Evolutionary conservation across 495 filamentous ascomycete species (phyloP), one percentile per base, ranked within the genome.

Genomic region (Hamigera avellanea): DNA sequence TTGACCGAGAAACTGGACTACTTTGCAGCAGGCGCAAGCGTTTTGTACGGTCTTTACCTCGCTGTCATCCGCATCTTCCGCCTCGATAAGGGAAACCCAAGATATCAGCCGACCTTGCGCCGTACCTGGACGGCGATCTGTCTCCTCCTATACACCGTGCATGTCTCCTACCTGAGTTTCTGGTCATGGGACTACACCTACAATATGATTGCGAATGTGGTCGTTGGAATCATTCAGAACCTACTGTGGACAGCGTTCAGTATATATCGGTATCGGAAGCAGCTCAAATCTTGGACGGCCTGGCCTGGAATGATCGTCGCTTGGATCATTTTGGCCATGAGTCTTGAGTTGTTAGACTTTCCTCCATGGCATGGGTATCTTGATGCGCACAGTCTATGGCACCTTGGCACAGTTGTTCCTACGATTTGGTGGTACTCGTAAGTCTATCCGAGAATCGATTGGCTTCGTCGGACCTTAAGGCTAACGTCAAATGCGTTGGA

Each of bases 381-480:
- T 26, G 91, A 98, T 71, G 91, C 91, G 14, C 91, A 98, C 69
- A 87, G 83, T 46, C 58, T 98, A 40, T 98, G 91, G 91, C 91
- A 98, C 73, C 54, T 91, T 40, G 85, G 84, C 26, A 98, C 91
- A 1, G 87, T 98, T 32, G 71, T 73, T 34, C 91, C 91, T 19
- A 83, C 87, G 6, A 67, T 89, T 26, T 76, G 89, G 73, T 96
- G 85, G 83, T 98, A 98, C 54, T 83, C 82, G 91, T 96, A 63
- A 73, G 88, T 77, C 36, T 23, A 9, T 9, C 21, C 9, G 21
- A 4, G 9, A 23, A 9, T 5, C 21, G 9, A 4, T 23, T 23
- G 21, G 9, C 4, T 23, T 9, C 21, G 4, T 23, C 9, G n/a
- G n/a, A 23, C 21, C 9, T 23, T 23, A 23, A 4, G 21, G 21